Evolutionary conservation across 2,329 filamentous ascomycete genomes (phyloP).

Genomic region (Trichophyton simii): DNA sequence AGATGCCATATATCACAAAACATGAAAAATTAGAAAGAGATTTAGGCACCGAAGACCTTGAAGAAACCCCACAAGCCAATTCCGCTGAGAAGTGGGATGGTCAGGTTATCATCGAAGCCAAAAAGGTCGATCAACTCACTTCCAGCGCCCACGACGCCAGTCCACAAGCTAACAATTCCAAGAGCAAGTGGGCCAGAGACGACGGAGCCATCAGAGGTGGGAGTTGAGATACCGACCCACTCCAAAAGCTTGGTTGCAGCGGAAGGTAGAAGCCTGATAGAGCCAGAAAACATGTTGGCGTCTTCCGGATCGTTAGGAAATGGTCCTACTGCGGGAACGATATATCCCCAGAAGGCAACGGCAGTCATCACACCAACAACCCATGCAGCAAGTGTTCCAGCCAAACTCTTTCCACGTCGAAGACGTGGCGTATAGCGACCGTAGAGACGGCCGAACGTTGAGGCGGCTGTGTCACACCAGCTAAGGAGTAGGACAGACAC

Average conservation of each 20-base stretch:
- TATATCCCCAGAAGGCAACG: conserved; percentile 73
- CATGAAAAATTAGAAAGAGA: not conserved
- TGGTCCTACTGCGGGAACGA: conserved; percentile 56
- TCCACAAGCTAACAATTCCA: conserved; percentile 68
- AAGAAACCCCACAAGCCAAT: conserved; percentile 84
- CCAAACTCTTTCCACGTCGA: conserved; percentile 77
- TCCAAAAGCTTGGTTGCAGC: conserved; percentile 48
- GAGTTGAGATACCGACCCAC: conserved; percentile 25
- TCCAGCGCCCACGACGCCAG: conserved; percentile 74
- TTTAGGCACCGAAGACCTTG: conserved; percentile 55
- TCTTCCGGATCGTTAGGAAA: conserved; percentile 57
- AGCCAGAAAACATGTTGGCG: conserved; percentile 70
- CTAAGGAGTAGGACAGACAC: conserved; percentile 81
- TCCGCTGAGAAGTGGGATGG: conserved; percentile 84
- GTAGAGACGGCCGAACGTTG: conserved; percentile 81
- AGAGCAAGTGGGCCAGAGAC: conserved; percentile 62
- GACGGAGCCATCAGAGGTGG: conserved; percentile 42
- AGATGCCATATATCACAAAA: not conserved
- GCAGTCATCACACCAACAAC: conserved; percentile 72
- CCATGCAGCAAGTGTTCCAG: conserved; percentile 76
- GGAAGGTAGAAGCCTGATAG: conserved; percentile 54
- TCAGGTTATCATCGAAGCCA: conserved; percentile 94
- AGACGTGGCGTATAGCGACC: conserved; percentile 80
- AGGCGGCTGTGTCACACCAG: conserved; percentile 96
- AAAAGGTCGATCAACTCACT: conserved; percentile 88